These are phyloP conservation scores for Entomortierella chlamydospora DNA, from an alignment of 192 early-diverging fungal genomes.

Conservation along the genomic window DNA sequence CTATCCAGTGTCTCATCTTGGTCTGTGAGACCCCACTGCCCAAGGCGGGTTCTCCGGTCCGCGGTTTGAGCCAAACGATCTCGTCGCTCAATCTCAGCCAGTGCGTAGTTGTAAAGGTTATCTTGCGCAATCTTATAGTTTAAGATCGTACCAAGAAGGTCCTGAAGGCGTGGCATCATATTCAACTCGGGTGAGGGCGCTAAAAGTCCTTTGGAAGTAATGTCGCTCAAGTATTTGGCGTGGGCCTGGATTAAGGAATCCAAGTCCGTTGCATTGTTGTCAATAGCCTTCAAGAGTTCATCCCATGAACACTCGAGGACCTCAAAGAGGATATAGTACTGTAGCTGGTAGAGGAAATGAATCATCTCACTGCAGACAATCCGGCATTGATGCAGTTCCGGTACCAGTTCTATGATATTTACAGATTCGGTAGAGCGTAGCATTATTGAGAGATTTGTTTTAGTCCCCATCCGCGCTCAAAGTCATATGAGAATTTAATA, in stretches of 20 bases:
- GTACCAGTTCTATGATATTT: constrained; percentile 56
- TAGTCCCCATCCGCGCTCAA: neutral
- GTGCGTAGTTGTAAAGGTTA: constrained; percentile 59
- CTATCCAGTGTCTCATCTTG: constrained; percentile 45
- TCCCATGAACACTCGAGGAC: constrained; percentile 93
- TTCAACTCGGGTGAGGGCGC: constrained; percentile 55
- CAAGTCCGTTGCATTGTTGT: constrained; percentile 74
- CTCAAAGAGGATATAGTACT: constrained; percentile 94
- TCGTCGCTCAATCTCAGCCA: constrained; percentile 53
- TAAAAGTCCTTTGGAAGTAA: constrained; percentile 76
- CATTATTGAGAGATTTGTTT: neutral
- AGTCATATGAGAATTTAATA: too few relatives aligned
- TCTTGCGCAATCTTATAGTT: constrained; percentile 71
- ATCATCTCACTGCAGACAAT: constrained; percentile 88
- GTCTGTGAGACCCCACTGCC: constrained; percentile 48
- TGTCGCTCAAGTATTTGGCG: constrained; percentile 73
- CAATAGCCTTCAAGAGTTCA: constrained; percentile 69
- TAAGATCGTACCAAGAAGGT: constrained; percentile 74
- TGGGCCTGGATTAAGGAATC: constrained; percentile 87
- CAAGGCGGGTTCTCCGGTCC: constrained; percentile 50
- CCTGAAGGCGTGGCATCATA: constrained; percentile 58
- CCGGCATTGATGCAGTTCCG: constrained; percentile 75
- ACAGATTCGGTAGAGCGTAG: too few relatives aligned
- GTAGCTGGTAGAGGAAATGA: constrained; percentile 94
- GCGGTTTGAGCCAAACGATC: constrained; percentile 42